Evolutionary conservation across 257 asterid species (phyloP).

Genomic region (Solanum chiquidenum): DNA sequence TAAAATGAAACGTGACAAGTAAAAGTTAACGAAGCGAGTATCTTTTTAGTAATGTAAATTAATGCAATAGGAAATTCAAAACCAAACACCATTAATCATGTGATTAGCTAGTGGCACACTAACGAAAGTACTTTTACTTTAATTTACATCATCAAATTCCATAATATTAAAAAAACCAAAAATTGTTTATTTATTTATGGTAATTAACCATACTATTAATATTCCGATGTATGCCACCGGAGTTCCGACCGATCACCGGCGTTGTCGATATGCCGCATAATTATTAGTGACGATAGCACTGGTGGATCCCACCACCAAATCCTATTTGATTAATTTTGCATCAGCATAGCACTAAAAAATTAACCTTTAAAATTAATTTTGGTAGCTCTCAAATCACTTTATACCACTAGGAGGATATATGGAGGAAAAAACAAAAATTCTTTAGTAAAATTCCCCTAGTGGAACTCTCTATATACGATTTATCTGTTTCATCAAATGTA

Average conservation of each 20-base stretch:
- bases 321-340: neutral
- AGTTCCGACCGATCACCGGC: neutral
- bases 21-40: too few species aligned
- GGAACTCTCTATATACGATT: neutral
- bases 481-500: neutral
- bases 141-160: neutral
- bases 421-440: neutral
- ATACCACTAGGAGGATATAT: neutral
- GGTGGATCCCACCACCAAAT: neutral
- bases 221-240: neutral
- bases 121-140: neutral
- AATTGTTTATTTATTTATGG: neutral
- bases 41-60: too few species aligned
- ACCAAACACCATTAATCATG: neutral
- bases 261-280: neutral
- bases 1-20: neutral
- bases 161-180: neutral
- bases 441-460: neutral
- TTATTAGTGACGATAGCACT: neutral
- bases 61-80: neutral
- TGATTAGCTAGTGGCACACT: neutral
- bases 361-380: neutral
- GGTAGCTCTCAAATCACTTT: neutral
- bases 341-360: conserved; percentile 2
- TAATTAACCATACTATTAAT: neutral